Conservation (phyloP, 495 filamentous ascomycete genomes). For the Penicillium robsamsonii region DNA sequence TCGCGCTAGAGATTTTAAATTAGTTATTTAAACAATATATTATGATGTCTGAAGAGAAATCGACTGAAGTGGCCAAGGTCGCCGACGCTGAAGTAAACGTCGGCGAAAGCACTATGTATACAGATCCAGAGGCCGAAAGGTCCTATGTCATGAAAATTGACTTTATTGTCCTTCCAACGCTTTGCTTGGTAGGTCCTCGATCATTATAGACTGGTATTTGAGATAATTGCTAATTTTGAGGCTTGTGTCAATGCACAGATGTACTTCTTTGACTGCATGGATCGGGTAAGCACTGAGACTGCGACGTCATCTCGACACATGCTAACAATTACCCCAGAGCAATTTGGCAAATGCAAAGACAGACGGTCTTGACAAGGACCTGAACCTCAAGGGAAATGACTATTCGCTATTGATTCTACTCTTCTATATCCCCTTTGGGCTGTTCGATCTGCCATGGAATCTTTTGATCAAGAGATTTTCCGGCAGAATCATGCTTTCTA, state of each 20-base stretch:
- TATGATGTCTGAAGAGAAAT: conserved; percentile 4
- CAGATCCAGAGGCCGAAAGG: conserved; percentile 27
- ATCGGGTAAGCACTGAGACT: conserved; percentile 48
- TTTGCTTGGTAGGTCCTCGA: conserved; percentile 26
- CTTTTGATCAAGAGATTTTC: conserved; percentile 56
- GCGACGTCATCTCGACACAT: too few species aligned
- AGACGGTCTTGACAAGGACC: conserved; percentile 48
- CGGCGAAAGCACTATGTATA: conserved; percentile 15
- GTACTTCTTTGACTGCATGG: conserved; percentile 60
- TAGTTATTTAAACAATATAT: not conserved
- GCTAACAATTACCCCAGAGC: conserved; percentile 30
- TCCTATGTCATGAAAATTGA: conserved; percentile 32
- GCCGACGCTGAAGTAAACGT: conserved; percentile 15
- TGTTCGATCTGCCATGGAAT: conserved; percentile 60
- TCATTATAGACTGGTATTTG: not conserved
- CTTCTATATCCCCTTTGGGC: conserved; percentile 72
- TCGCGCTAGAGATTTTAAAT: not conserved
- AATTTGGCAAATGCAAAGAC: conserved; percentile 67
- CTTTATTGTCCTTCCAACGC: conserved; percentile 30
- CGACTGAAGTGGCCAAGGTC: not conserved
- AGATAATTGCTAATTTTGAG: not conserved
- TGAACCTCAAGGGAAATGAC: conserved; percentile 56
- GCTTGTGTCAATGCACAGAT: conserved; percentile 31
- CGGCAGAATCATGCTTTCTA: conserved; percentile 46
- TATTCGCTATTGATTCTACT: conserved; percentile 68